phyloP scores from a whole-genome alignment of 192 early-diverging fungal species.

The Backusella parvicylindrica region DNA sequence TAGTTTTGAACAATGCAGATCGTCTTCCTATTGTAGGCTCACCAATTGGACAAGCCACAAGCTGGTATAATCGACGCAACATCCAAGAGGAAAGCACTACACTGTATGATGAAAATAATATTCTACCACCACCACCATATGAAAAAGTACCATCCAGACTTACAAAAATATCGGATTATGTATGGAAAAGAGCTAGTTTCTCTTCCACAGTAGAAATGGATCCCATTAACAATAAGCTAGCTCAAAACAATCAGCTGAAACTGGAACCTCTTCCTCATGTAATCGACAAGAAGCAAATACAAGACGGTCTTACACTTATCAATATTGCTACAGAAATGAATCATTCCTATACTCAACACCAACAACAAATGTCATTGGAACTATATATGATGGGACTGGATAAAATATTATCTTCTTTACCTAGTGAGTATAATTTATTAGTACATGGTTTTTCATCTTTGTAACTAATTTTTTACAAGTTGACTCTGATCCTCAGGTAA shows the following conservation, averaged over 20 bases:
- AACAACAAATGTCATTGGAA: conserved; percentile 16
- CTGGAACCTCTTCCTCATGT: neutral
- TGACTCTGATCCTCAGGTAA: conserved; percentile 24
- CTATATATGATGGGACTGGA: conserved; percentile 32
- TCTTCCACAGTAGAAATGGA: neutral
- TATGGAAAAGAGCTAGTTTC: conserved; percentile 12
- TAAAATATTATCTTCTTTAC: conserved; percentile 23
- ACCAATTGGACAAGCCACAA: conserved; percentile 7
- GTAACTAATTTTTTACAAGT: neutral
- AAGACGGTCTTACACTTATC: conserved; percentile 19
- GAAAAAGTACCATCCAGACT: conserved; percentile 17
- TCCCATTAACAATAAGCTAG: neutral
- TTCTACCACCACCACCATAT: conserved; percentile 11
- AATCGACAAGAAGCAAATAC: conserved; percentile 25
- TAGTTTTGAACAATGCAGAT: conserved; percentile 9
- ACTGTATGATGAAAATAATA: neutral
- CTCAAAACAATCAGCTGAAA: neutral
- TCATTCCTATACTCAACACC: neutral
- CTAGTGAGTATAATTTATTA: conserved; percentile 14
- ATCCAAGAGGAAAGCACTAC: neutral
- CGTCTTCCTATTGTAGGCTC: conserved; percentile 12
- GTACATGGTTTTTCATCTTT: neutral
- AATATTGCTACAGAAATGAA: conserved; percentile 28
- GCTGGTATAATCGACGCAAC: neutral
- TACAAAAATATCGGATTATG: conserved; percentile 20